These are phyloP conservation scores for Pyrenula aspistea DNA, from an alignment of 495 filamentous ascomycete species.

Conservation along the genomic window DNA sequence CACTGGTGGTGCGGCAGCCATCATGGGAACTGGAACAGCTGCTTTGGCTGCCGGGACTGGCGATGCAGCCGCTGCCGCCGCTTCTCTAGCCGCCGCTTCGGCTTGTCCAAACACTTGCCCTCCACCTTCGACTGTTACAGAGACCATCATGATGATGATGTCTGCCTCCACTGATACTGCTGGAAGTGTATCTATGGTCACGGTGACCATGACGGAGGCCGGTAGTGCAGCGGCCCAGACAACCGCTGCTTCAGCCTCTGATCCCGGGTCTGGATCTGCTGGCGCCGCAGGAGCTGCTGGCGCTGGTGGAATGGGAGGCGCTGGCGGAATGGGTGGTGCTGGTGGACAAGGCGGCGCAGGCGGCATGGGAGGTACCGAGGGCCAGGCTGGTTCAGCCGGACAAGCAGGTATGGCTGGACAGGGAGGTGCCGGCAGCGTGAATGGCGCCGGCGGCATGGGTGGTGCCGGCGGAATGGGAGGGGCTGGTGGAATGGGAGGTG, in stretches of 20 bases:
- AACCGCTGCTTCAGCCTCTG: not conserved
- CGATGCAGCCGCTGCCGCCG: too few species aligned
- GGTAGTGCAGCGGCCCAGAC: not conserved
- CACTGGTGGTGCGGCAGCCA: not conserved
- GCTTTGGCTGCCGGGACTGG: not conserved
- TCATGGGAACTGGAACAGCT: not conserved
- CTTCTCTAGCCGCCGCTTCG: not conserved
- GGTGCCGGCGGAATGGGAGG: not conserved
- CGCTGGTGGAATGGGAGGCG: not conserved
- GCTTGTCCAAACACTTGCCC: not conserved
- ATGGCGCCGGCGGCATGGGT: not conserved
- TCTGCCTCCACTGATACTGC: not conserved
- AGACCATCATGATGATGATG: not conserved
- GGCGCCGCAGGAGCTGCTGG: not conserved
- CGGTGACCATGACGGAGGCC: not conserved
- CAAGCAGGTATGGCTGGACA: not conserved
- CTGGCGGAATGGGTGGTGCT: not conserved
- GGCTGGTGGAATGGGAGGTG: not conserved
- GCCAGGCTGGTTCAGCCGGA: not conserved
- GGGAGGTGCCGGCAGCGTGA: not conserved
- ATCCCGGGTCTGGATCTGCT: not conserved
- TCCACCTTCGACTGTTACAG: not conserved
- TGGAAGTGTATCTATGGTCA: not conserved
- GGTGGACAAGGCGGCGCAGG: not conserved
- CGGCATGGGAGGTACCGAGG: not conserved